Base-by-base conservation (phyloP, 768 basidiomycete species). In the Termitomyces sp. region DNA sequence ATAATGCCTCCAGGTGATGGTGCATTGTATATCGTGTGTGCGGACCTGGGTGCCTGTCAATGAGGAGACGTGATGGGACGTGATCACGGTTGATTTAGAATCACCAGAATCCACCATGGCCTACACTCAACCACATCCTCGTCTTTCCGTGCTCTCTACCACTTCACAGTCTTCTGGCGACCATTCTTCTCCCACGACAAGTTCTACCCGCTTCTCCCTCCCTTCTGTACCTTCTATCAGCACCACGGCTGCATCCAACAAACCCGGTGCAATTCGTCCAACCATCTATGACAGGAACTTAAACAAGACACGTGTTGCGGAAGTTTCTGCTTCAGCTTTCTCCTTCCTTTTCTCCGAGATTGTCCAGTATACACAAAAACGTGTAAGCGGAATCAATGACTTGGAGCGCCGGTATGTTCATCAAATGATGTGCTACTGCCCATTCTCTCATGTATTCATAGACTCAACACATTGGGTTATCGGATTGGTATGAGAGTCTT, bases 311-410 rank as follows among this genome's bases (percentile, higher is more conserved):
- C 86, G 92, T 47, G 81, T 85, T 12, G 76, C 87, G 31, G 96
- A 98, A 71, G 92, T 96, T 56, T 90, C 91, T 15, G 80, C 87
- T 5, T 82, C 88, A 3, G 90, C 94, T 0, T 95, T 93, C 71
- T 82, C 90, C 0, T 98, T 97, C 71, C 81, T 98, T 60, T 95
- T 98, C 74, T 91, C 91, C 4, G 96, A 98, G 76, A 80, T 95
- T 12, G 89, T 99, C 1, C 90, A 95, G 73, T 98, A 98, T 75
- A 96, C 94, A 1, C 97, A 98, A 77, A 95, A 93, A 69, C 86
- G 94, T 56, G 96, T 98, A 56, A 86, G 85, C 67, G 96, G 96
- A 7, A 95, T 99, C 64, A 91, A 92, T 72, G 97, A 98, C 74
- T 81, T 99, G 63, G 97, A 99, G 75, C 84, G 91, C 67, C 87